These are phyloP conservation scores for Podospora sp. DNA, from an alignment of 495 filamentous ascomycete genomes.

Conservation along the genomic window DNA sequence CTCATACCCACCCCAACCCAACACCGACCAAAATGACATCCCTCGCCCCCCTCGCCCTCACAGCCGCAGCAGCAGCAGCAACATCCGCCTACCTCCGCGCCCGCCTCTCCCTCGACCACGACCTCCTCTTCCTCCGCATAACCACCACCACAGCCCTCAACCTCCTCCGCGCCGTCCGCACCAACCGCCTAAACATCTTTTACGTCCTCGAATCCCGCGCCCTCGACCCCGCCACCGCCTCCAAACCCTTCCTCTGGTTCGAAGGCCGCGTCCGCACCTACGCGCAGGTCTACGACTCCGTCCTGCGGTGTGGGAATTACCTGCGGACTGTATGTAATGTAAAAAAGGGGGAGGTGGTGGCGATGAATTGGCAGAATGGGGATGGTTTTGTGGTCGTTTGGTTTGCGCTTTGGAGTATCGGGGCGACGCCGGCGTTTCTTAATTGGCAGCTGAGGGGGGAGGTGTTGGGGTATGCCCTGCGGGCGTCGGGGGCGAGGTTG, in stretches of 20 bases:
- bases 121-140: slow-evolving; percentile 58
- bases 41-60: slow-evolving; percentile 48
- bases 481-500: slow-evolving; percentile 77
- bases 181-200: slow-evolving; percentile 71
- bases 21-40: not conserved
- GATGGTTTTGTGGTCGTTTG: slow-evolving; percentile 60
- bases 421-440: slow-evolving; percentile 53
- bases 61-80: slow-evolving; percentile 66
- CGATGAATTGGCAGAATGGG: slow-evolving; percentile 83
- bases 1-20: too few species aligned
- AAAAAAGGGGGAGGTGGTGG: slow-evolving; percentile 75
- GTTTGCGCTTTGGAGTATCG: slow-evolving; percentile 50
- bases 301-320: slow-evolving; percentile 80
- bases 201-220: slow-evolving; percentile 76
- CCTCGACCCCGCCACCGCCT: slow-evolving; percentile 53
- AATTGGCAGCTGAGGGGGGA: slow-evolving; percentile 55
- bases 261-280: slow-evolving; percentile 76
- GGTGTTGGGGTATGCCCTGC: slow-evolving; percentile 53
- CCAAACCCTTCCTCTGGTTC: slow-evolving; percentile 69
- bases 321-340: slow-evolving; percentile 67
- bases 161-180: slow-evolving; percentile 48
- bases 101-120: slow-evolving; percentile 67
- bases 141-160: slow-evolving; percentile 44
- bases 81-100: slow-evolving; percentile 81
- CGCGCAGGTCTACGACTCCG: slow-evolving; percentile 70